phyloP scores from a whole-genome alignment of 1,139 yeast genomes.

The Kodamaea fungicola region DNA sequence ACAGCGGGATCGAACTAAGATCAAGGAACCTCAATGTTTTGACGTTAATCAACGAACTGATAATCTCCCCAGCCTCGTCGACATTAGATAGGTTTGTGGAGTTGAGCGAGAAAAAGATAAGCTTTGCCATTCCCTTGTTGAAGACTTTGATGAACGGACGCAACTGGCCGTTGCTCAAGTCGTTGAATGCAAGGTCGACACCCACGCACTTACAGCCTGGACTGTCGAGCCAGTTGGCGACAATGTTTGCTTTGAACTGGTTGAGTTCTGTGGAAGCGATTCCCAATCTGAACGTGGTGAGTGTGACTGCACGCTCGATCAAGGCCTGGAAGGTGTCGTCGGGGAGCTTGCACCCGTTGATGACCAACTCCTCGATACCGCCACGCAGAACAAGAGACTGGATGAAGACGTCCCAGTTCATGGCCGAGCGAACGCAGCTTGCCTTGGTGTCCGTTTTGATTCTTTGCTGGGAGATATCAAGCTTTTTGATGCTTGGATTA shows the following conservation, averaged over 20 bases:
- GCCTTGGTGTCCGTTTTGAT: slow-evolving; percentile 49
- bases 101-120: slow-evolving; percentile 67
- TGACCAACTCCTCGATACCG: slow-evolving; percentile 78
- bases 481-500: slow-evolving; percentile 55
- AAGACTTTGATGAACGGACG: slow-evolving; percentile 46
- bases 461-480: slow-evolving; percentile 80
- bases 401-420: slow-evolving; percentile 76
- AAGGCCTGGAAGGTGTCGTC: slow-evolving; percentile 49
- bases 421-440: slow-evolving; percentile 50
- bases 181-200: slow-evolving; percentile 81
- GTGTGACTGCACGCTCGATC: slow-evolving; percentile 50
- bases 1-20: slow-evolving; percentile 64
- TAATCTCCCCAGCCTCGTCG: slow-evolving; percentile 51
- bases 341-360: slow-evolving; percentile 73
- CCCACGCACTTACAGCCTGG: slow-evolving; percentile 64
- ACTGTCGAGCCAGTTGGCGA: slow-evolving; percentile 61
- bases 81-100: slow-evolving; percentile 57
- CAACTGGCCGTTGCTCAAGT: slow-evolving; percentile 54
- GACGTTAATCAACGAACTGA: slow-evolving; percentile 49
- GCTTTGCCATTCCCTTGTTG: slow-evolving; percentile 31
- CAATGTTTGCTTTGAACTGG: slow-evolving; percentile 48
- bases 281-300: slow-evolving; percentile 68
- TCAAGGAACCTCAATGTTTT: slow-evolving; percentile 70
- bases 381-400: slow-evolving; percentile 56
- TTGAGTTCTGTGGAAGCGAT: slow-evolving; percentile 70